Evolutionary conservation across 139 green algal species (phyloP).

Genomic region (Ettlia oleoabundans): DNA sequence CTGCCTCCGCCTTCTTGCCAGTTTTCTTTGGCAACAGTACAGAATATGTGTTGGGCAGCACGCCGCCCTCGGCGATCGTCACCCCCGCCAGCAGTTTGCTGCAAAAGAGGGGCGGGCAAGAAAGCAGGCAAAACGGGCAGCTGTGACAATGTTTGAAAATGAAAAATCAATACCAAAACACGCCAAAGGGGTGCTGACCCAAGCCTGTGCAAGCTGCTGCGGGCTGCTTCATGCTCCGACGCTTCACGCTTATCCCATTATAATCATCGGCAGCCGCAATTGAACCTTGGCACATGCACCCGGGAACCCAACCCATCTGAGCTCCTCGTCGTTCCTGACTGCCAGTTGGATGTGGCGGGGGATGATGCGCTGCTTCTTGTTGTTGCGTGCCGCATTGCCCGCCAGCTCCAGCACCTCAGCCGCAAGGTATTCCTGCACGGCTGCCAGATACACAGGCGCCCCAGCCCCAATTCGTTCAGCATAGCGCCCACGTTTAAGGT

Average conservation of each 20-base stretch:
- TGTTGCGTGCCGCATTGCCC: constrained; percentile 80
- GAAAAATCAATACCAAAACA: too few relatives aligned
- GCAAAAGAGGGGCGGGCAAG: neutral
- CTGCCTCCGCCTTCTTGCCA: constrained; percentile 64
- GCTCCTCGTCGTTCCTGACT: constrained; percentile 66
- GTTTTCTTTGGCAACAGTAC: constrained; percentile 89
- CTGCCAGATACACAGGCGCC: constrained; percentile 37
- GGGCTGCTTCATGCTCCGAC: too few relatives aligned
- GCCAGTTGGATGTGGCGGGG: constrained; percentile 85
- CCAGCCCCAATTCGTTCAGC: constrained; percentile 48
- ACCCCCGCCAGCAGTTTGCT: constrained; percentile 85
- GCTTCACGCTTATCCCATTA: too few relatives aligned
- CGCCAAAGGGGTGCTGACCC: too few relatives aligned
- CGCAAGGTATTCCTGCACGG: constrained; percentile 73
- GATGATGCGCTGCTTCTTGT: constrained; percentile 87
- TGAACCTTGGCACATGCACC: too few relatives aligned
- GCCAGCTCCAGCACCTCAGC: constrained; percentile 71
- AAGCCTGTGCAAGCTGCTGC: too few relatives aligned
- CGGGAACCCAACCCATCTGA: neutral
- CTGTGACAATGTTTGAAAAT: too few relatives aligned
- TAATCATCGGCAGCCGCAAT: too few relatives aligned
- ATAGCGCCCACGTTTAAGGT: constrained; percentile 57
- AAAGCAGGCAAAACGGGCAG: too few relatives aligned
- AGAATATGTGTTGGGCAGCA: constrained; percentile 89
- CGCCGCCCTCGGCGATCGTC: constrained; percentile 84